Percentiles rank a stretch among this genome's conserved stretches.
Conservation (phyloP, 306 rosid genomes). For the Cucumis hystrix region DNA sequence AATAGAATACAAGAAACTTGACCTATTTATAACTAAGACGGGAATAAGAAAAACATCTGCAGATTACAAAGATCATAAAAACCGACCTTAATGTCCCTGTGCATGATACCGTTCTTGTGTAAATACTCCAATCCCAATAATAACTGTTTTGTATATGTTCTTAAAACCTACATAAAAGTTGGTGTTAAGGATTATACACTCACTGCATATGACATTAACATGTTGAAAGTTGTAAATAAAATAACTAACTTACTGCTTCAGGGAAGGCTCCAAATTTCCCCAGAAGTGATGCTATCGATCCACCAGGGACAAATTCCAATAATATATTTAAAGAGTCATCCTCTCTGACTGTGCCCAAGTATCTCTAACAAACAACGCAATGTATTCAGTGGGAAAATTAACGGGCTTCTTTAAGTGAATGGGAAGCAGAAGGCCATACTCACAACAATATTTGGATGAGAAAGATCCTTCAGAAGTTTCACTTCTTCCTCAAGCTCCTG, state of each 20-base stretch:
- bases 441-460: conserved; percentile 96
- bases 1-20: conserved; percentile 11
- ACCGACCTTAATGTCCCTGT: conserved; percentile 88
- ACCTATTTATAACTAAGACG: background rate
- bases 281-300: conserved; percentile 91
- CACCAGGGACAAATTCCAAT: conserved; percentile 97
- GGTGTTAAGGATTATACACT: conserved; percentile 5
- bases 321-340: conserved; percentile 82
- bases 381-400: conserved; percentile 15
- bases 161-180: conserved; percentile 60
- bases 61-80: conserved; percentile 7
- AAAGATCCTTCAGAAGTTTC: conserved; percentile 84
- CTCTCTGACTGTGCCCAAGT: conserved; percentile 93
- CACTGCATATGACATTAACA: conserved; percentile 6
- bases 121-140: conserved; percentile 85
- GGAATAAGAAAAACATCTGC: background rate
- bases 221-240: conserved; percentile 1
- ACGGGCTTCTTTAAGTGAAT: conserved; percentile 6
- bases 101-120: conserved; percentile 95
- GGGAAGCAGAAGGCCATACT: conserved; percentile 32
- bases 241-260: conserved; percentile 84
- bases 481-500: conserved; percentile 99
- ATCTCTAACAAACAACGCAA: conserved; percentile 50
- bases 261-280: conserved; percentile 99
- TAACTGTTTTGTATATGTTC: conserved; percentile 78